A percentile compares a stretch with the other conserved stretches of the same genome.
Conservation (phyloP, 2,329 filamentous ascomycete genomes). For the Stenocarpella maydis region DNA sequence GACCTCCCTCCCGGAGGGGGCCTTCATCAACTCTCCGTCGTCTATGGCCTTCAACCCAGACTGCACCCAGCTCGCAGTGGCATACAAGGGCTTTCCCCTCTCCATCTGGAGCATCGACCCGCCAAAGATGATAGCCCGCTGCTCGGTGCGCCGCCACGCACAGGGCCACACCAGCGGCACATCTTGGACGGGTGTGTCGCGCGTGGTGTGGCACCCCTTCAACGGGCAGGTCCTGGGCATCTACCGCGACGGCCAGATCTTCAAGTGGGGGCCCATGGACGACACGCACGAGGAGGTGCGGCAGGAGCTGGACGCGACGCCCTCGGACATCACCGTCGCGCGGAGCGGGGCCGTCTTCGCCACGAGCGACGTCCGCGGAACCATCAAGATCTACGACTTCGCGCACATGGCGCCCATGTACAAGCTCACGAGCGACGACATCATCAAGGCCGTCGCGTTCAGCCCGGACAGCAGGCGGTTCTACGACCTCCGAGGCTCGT, state of each 20-base stretch:
- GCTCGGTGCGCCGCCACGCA: slow-evolving; percentile 30
- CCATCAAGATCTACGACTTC: slow-evolving; percentile 38
- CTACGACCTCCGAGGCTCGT: slow-evolving; percentile 37
- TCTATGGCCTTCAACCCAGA: slow-evolving; percentile 24
- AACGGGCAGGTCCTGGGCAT: slow-evolving; percentile 38
- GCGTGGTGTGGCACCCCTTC: slow-evolving; percentile 39
- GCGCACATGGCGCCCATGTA: slow-evolving; percentile 38
- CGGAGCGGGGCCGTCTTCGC: slow-evolving; percentile 37
- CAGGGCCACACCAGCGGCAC: slow-evolving; percentile 1
- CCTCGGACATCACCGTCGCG: slow-evolving; percentile 13
- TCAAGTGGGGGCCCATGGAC: slow-evolving; percentile 40
- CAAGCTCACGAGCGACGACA: slow-evolving; percentile 35
- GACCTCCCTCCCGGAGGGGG: slow-evolving; percentile 10
- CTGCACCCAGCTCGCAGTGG: slow-evolving; percentile 22
- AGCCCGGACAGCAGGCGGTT: slow-evolving; percentile 37
- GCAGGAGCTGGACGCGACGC: slow-evolving; percentile 27
- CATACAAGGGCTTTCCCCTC: slow-evolving; percentile 28
- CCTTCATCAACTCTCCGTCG: slow-evolving; percentile 25
- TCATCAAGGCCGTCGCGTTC: slow-evolving; percentile 35
- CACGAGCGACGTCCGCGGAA: slow-evolving; percentile 34
- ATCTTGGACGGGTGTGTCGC: slow-evolving; percentile 25
- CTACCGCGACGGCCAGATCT: slow-evolving; percentile 37
- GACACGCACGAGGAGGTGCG: slow-evolving; percentile 38
- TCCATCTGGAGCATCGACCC: slow-evolving; percentile 35
- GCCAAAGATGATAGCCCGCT: slow-evolving; percentile 37